Conservation (phyloP, 192 early-diverging fungal species). For the Polychytrium aggregatum region DNA sequence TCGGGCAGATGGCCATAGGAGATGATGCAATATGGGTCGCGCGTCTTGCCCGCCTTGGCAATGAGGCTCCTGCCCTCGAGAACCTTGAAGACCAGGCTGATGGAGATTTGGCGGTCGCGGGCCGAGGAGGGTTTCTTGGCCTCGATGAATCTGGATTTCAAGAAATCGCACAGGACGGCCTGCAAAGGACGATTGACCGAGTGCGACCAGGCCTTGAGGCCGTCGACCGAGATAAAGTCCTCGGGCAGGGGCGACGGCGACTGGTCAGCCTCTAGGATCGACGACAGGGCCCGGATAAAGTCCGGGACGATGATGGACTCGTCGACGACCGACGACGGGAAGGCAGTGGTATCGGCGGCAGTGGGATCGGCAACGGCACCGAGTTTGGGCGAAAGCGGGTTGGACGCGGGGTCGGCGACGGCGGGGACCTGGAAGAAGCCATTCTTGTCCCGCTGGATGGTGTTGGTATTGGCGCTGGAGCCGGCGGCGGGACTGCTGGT, state of each 20-base stretch:
- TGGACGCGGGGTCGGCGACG: too few relatives aligned
- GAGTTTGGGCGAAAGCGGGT: too few relatives aligned
- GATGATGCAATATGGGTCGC: slow-evolving; percentile 40
- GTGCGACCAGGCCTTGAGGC: slow-evolving; percentile 24
- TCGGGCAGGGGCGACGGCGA: slow-evolving; percentile 26
- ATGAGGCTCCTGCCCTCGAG: slow-evolving; percentile 35
- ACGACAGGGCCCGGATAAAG: slow-evolving; percentile 31
- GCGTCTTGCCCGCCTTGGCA: slow-evolving; percentile 33
- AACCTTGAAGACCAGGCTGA: slow-evolving; percentile 35
- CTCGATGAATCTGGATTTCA: slow-evolving; percentile 19
- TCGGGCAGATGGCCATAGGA: slow-evolving; percentile 27
- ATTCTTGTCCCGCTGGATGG: too few relatives aligned
- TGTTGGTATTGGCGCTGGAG: too few relatives aligned
- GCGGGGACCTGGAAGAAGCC: too few relatives aligned
- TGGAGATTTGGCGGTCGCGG: not conserved
- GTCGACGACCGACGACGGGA: too few relatives aligned
- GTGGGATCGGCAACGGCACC: too few relatives aligned
- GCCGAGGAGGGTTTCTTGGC: not conserved
- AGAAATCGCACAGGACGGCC: slow-evolving; percentile 27
- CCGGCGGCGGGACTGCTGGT: too few relatives aligned
- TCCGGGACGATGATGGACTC: slow-evolving; percentile 23
- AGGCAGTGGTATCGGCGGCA: too few relatives aligned
- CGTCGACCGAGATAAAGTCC: slow-evolving; percentile 30
- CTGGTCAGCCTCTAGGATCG: slow-evolving; percentile 21
- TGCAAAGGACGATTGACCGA: slow-evolving; percentile 13